Evolutionary conservation across 306 rosid species (phyloP).

Genomic region (Prunus armeniaca): DNA sequence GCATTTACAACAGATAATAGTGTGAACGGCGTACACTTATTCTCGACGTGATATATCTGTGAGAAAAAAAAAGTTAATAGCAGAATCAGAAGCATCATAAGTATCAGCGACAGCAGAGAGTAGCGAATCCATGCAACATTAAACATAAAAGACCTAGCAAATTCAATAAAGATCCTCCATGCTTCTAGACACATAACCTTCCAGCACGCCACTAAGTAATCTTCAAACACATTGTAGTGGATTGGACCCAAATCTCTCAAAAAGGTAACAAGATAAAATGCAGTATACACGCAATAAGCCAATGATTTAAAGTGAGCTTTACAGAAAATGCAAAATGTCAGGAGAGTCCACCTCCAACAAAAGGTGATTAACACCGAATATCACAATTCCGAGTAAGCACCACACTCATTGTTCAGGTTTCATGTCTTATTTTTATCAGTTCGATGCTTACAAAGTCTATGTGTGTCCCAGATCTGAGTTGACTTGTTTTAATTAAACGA

Average conservation of each 20-base stretch:
- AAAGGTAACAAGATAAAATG: not conserved
- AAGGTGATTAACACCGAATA: not conserved
- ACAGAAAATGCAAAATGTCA: not conserved
- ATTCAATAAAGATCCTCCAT: not conserved
- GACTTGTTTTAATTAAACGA: not conserved
- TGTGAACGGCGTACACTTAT: slow-evolving; percentile 42
- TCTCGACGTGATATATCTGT: slow-evolving; percentile 74
- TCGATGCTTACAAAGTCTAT: not conserved
- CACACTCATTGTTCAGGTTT: not conserved
- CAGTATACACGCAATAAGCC: not conserved
- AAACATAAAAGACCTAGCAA: not conserved
- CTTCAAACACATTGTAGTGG: not conserved
- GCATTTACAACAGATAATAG: slow-evolving; percentile 58
- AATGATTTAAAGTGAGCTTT: not conserved
- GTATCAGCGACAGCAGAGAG: slow-evolving; percentile 8
- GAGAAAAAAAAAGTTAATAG: slow-evolving; percentile 21
- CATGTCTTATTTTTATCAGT: not conserved
- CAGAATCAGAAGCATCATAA: slow-evolving; percentile 6
- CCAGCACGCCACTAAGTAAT: not conserved
- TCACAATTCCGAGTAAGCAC: not conserved
- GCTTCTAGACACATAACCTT: not conserved
- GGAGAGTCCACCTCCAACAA: not conserved
- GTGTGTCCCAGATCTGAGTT: not conserved
- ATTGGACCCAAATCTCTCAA: not conserved
- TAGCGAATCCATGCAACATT: not conserved